These are phyloP conservation scores for Coniochaeta prunicola DNA, from an alignment of 2,329 filamentous ascomycete genomes.

Conservation along the genomic window DNA sequence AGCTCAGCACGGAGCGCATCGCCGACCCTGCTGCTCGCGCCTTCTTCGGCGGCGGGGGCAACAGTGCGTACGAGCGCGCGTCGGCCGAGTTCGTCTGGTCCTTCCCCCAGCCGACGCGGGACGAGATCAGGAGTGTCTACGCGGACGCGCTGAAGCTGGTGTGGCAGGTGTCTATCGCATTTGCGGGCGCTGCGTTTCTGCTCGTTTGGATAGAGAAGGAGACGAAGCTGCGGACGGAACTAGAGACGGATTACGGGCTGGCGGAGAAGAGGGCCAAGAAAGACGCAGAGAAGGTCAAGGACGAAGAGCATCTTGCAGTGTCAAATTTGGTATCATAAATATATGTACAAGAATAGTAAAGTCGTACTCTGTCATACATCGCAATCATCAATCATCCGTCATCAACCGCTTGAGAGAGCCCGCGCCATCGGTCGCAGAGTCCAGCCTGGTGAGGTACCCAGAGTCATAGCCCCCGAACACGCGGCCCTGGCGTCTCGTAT, in stretches of 20 bases:
- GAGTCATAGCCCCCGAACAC: not conserved
- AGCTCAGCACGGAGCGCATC: conserved; percentile 6
- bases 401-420: not conserved
- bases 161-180: conserved; percentile 18
- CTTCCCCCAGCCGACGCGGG: conserved; percentile 2
- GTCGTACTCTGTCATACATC: not conserved
- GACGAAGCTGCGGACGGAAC: conserved; percentile 12
- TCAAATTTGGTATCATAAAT: not conserved
- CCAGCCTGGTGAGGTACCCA: not conserved
- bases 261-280: conserved; percentile 5
- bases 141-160: conserved; percentile 6
- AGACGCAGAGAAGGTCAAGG: not conserved
- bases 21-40: conserved; percentile 3
- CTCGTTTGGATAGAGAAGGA: conserved; percentile 12
- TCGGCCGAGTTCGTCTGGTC: conserved; percentile 12
- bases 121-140: conserved; percentile 13
- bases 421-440: not conserved
- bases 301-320: not conserved
- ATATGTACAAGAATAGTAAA: not conserved
- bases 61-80: conserved; percentile 16
- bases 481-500: not conserved
- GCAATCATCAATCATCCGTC: not conserved
- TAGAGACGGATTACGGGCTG: conserved; percentile 17
- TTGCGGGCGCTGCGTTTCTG: conserved; percentile 14
- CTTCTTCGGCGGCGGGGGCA: conserved; percentile 8